These are phyloP conservation scores for Alternaria postmessia DNA, from an alignment of 2,329 filamentous ascomycete species.

Conservation along the genomic window DNA sequence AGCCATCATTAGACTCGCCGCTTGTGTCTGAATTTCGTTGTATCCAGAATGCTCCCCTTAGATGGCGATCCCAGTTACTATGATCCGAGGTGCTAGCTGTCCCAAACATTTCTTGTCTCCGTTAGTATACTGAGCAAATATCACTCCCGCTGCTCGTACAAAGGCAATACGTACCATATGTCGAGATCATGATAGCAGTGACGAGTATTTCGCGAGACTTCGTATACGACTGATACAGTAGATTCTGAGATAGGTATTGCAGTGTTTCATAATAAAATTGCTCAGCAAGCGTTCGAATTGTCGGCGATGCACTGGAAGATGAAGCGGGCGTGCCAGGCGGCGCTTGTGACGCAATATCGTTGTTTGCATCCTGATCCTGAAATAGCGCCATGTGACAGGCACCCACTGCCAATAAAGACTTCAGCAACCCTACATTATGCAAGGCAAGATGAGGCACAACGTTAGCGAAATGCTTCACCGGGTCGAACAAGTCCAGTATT, in stretches of 20 bases:
- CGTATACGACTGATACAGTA: constrained; percentile 66
- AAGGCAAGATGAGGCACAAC: constrained; percentile 51
- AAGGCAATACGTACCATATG: constrained; percentile 51
- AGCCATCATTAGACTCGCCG: constrained; percentile 62
- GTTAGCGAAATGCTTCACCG: constrained; percentile 48
- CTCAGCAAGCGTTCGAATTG: constrained; percentile 49
- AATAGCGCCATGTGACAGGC: constrained; percentile 59
- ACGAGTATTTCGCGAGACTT: constrained; percentile 65
- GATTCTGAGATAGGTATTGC: constrained; percentile 67
- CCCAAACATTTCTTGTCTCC: constrained; percentile 64
- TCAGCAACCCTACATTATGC: constrained; percentile 65
- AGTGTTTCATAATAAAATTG: constrained; percentile 70
- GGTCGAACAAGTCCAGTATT: constrained; percentile 57
- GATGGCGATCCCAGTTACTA: constrained; percentile 67
- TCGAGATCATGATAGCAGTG: constrained; percentile 67
- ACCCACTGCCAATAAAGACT: constrained; percentile 61
- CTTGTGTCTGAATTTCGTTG: constrained; percentile 67
- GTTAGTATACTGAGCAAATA: not conserved
- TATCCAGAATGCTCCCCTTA: constrained; percentile 72
- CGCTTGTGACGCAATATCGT: constrained; percentile 38
- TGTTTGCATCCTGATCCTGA: constrained; percentile 25
- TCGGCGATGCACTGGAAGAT: constrained; percentile 24
- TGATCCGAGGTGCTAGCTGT: constrained; percentile 53
- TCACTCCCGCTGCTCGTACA: not conserved
- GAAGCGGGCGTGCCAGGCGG: constrained; percentile 26